A percentile compares a stretch with the other conserved stretches of the same genome.
Conservation (phyloP, 371 early-diverging fungal species). For the Mortierella sp. region DNA sequence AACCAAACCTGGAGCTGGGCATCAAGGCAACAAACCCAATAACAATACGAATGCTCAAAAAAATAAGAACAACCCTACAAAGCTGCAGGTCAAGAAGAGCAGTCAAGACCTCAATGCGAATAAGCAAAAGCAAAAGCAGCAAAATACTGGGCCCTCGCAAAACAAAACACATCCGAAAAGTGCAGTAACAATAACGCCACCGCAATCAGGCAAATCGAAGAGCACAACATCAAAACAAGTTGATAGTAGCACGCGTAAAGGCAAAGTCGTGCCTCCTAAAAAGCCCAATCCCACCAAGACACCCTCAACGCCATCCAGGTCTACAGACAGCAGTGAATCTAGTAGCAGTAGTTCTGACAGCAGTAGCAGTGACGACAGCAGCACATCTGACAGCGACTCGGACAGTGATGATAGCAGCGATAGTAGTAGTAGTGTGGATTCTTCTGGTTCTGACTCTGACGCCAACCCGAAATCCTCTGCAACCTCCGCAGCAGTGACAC, state of each 20-base stretch:
- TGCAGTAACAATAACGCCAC: neutral
- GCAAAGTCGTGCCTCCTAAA: neutral
- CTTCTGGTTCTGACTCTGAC: conserved; percentile 12
- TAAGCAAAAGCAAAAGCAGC: neutral
- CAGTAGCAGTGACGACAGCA: conserved; percentile 7
- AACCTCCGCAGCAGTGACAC: neutral
- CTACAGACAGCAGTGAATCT: conserved; percentile 23
- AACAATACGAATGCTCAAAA: neutral
- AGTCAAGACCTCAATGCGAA: neutral
- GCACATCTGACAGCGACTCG: neutral
- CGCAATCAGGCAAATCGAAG: neutral
- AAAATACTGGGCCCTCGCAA: neutral
- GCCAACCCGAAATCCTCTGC: too few relatives aligned
- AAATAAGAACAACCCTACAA: neutral
- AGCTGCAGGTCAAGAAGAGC: neutral
- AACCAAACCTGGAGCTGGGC: neutral
- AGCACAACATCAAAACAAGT: neutral
- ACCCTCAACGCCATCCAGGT: conserved; percentile 3
- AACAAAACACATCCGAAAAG: neutral
- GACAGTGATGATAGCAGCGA: neutral
- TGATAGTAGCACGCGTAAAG: neutral
- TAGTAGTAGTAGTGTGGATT: neutral
- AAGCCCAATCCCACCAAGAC: neutral
- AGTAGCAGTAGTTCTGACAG: conserved; percentile 2
- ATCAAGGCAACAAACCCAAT: neutral